Evolutionary conservation across 2,329 filamentous ascomycete species (phyloP).

Genomic region (Colletotrichum ledebouriae): DNA sequence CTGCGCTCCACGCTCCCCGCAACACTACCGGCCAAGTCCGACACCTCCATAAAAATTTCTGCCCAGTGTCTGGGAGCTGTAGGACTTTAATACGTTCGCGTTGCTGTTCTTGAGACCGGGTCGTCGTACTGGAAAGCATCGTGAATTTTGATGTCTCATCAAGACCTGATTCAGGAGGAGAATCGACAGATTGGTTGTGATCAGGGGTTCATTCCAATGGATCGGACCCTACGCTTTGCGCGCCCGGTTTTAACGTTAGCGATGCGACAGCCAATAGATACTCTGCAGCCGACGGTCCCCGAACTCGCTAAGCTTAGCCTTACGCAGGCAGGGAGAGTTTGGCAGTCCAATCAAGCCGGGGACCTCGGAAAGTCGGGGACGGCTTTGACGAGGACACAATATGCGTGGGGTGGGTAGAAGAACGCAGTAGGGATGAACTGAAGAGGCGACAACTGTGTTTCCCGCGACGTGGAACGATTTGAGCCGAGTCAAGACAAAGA

Average conservation of each 20-base stretch:
- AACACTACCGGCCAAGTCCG: not conserved
- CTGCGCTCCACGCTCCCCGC: not conserved
- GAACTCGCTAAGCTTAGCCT: not conserved
- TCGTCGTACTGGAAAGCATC: slow-evolving; percentile 10
- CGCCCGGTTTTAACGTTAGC: not conserved
- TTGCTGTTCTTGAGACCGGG: slow-evolving; percentile 29
- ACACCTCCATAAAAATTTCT: not conserved
- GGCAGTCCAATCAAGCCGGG: slow-evolving; percentile 13
- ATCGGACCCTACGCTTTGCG: slow-evolving; percentile 12
- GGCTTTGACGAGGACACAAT: not conserved
- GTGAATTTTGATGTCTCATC: slow-evolving; percentile 18
- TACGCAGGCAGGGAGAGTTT: not conserved
- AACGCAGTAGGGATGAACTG: slow-evolving; percentile 31
- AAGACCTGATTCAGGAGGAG: slow-evolving; percentile 12
- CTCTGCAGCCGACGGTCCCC: slow-evolving; percentile 10
- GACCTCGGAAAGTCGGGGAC: slow-evolving; percentile 11
- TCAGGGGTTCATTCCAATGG: slow-evolving; percentile 22
- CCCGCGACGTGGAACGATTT: slow-evolving; percentile 27
- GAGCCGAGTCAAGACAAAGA: slow-evolving; percentile 27
- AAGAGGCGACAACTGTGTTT: slow-evolving; percentile 18
- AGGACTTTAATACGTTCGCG: slow-evolving; percentile 8
- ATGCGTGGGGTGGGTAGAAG: not conserved
- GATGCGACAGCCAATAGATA: slow-evolving; percentile 12
- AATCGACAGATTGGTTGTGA: slow-evolving; percentile 31
- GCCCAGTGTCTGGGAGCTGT: not conserved